Conservation (phyloP, 2,329 filamentous ascomycete genomes). For the Thelonectria discophora region DNA sequence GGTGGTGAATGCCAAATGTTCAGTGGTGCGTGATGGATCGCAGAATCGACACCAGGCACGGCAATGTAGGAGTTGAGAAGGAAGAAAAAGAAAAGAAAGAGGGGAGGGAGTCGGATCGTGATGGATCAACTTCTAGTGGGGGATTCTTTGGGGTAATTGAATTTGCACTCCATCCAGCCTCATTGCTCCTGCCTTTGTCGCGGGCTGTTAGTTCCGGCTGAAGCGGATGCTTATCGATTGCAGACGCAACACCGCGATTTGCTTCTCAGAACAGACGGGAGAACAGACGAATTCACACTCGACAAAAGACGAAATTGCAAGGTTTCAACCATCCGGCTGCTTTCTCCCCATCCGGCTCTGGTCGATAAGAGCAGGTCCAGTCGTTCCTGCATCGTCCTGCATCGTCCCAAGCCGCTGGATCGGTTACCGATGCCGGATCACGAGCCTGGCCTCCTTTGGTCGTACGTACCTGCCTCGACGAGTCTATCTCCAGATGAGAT, state of each 20-base stretch:
- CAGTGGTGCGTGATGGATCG: too few relatives aligned
- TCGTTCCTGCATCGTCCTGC: too few relatives aligned
- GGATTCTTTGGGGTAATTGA: too few relatives aligned
- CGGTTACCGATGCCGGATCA: neutral
- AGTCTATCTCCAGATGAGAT: neutral
- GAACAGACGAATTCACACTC: too few relatives aligned
- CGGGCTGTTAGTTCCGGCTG: slow-evolving; percentile 26
- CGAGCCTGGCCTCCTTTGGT: neutral
- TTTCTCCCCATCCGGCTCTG: slow-evolving; percentile 18
- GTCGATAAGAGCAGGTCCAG: neutral
- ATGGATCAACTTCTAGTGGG: neutral
- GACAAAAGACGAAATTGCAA: slow-evolving; percentile 8
- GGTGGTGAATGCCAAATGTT: too few relatives aligned
- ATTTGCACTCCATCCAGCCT: too few relatives aligned
- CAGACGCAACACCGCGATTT: too few relatives aligned
- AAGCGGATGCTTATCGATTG: slow-evolving; percentile 35
- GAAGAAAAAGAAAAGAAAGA: neutral
- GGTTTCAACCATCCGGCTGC: slow-evolving; percentile 16
- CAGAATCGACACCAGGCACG: too few relatives aligned
- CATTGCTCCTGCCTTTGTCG: neutral
- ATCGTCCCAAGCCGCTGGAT: neutral
- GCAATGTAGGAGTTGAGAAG: neutral
- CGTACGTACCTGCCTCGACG: too few relatives aligned
- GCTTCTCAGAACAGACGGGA: slow-evolving; percentile 9
- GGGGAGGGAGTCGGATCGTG: neutral